phyloP scores from a whole-genome alignment of 2,329 filamentous ascomycete species.

The Diaporthe destruens region DNA sequence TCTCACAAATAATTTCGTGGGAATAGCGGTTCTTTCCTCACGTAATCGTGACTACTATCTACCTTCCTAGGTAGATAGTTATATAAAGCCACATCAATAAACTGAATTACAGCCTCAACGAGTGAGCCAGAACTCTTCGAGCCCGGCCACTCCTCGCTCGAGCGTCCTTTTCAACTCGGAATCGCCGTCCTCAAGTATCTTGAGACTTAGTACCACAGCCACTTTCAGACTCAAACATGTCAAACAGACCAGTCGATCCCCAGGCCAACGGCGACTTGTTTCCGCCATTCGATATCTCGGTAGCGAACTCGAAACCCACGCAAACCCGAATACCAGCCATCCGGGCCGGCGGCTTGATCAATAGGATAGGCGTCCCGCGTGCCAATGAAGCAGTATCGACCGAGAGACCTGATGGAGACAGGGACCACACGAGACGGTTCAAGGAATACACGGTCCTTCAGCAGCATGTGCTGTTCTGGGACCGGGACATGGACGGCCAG shows the following conservation, averaged over 20 bases:
- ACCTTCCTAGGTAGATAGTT: too few species aligned
- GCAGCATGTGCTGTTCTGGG: slow-evolving; percentile 58
- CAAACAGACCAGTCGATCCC: background rate
- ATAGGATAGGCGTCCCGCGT: background rate
- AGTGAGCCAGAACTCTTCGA: background rate
- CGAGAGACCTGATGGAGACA: background rate
- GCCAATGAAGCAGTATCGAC: background rate
- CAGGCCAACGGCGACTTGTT: background rate
- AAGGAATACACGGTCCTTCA: slow-evolving; percentile 51
- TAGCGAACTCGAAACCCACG: background rate
- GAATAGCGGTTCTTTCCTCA: background rate
- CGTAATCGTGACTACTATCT: background rate
- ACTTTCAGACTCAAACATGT: background rate
- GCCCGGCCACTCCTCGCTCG: background rate
- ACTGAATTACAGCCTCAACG: background rate
- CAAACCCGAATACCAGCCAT: background rate
- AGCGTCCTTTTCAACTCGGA: background rate
- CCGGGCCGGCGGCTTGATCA: background rate
- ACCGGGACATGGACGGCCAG: slow-evolving; percentile 55
- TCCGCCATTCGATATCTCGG: background rate
- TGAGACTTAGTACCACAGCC: too few species aligned
- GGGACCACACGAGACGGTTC: background rate
- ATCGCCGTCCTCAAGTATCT: background rate
- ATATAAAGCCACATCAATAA: too few species aligned
- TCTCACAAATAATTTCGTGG: background rate